Percentiles rank a stretch among this genome's conserved stretches.
Conservation (phyloP, 768 basidiomycete genomes). For the Sarcodon aspratus region DNA sequence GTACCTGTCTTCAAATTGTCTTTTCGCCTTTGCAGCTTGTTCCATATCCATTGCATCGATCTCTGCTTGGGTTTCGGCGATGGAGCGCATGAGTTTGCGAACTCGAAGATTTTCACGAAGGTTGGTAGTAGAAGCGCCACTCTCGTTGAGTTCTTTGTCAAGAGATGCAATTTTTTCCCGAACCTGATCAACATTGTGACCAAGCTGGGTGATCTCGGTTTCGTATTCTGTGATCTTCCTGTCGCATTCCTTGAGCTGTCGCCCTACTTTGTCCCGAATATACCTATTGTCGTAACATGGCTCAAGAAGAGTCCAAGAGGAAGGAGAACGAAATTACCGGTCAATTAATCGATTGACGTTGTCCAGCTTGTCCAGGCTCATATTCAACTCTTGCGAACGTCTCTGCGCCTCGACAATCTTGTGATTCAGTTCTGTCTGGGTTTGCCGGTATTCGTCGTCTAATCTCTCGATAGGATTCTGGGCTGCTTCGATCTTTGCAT, state of each 20-base stretch:
- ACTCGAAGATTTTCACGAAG: slow-evolving; percentile 78
- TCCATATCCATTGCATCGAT: slow-evolving; percentile 77
- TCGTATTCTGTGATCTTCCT: slow-evolving; percentile 39
- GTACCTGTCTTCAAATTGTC: slow-evolving; percentile 79
- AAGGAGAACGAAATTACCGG: slow-evolving; percentile 29
- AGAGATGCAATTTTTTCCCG: slow-evolving; percentile 40
- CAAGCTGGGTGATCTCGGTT: slow-evolving; percentile 30
- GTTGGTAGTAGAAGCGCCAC: slow-evolving; percentile 57
- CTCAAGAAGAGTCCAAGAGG: not conserved
- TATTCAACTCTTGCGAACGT: slow-evolving; percentile 52
- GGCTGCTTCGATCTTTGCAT: slow-evolving; percentile 45
- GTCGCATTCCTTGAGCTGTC: slow-evolving; percentile 47
- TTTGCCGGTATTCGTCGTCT: slow-evolving; percentile 39
- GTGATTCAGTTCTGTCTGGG: slow-evolving; percentile 36
- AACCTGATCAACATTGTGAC: slow-evolving; percentile 26
- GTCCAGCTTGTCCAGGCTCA: slow-evolving; percentile 48
- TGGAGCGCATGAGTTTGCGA: slow-evolving; percentile 54
- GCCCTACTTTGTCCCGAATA: slow-evolving; percentile 53
- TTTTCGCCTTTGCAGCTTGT: slow-evolving; percentile 70
- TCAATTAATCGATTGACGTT: slow-evolving; percentile 53
- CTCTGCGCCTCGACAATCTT: slow-evolving; percentile 42
- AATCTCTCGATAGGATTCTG: slow-evolving; percentile 55
- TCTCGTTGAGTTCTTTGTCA: slow-evolving; percentile 71
- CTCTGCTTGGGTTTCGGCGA: slow-evolving; percentile 53
- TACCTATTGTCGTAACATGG: slow-evolving; percentile 36